phyloP scores from a whole-genome alignment of 176 grass and related monocot species.

The Bromus sterilis region DNA sequence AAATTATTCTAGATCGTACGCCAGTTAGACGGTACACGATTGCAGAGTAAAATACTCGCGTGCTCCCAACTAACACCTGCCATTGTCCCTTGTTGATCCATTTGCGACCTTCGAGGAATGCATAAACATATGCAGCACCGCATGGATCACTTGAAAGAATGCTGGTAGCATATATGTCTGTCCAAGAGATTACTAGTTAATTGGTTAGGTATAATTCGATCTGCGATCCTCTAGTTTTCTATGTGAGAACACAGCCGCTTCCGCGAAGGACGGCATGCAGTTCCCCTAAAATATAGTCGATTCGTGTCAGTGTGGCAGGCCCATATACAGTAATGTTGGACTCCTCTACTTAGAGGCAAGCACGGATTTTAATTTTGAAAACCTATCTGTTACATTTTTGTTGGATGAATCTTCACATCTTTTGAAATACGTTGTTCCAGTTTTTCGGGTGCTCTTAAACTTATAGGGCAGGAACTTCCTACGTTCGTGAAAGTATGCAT shows the following conservation, averaged over 20 bases:
- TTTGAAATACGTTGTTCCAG: too few relatives aligned
- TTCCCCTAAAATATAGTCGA: background rate
- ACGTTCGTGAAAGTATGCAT: too few relatives aligned
- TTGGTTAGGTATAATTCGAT: background rate
- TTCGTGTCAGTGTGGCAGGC: background rate
- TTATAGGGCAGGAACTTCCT: too few relatives aligned
- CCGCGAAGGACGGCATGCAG: background rate
- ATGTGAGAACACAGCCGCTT: background rate
- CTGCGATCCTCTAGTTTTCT: background rate
- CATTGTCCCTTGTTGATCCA: conserved; percentile 14
- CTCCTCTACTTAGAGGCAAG: too few relatives aligned
- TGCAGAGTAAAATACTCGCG: conserved; percentile 12
- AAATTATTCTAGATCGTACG: background rate
- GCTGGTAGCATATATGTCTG: background rate
- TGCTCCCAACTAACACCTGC: conserved; percentile 34
- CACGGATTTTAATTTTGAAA: too few relatives aligned
- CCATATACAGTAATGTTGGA: too few relatives aligned
- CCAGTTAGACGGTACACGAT: background rate
- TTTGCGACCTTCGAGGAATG: background rate
- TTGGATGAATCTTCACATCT: too few relatives aligned
- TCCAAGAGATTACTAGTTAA: background rate
- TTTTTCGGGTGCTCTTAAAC: too few relatives aligned
- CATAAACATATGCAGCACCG: background rate
- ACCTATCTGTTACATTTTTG: too few relatives aligned
- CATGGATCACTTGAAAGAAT: background rate